phyloP scores from a whole-genome alignment of 176 grass and related monocot species.

The Avena eriantha region DNA sequence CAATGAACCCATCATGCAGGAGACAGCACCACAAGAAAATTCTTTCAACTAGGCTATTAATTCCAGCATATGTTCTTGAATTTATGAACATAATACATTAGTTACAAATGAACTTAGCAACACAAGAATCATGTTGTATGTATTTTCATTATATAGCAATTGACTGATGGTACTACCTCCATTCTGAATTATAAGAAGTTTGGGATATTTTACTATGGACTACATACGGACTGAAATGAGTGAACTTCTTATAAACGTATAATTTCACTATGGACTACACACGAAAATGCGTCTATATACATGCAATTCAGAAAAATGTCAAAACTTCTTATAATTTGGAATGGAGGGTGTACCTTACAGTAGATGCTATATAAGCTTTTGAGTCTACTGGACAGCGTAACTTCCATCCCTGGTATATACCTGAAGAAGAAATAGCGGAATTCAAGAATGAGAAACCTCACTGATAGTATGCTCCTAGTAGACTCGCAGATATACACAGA shows the following conservation, averaged over 20 bases:
- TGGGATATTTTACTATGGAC: too few species aligned
- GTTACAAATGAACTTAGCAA: constrained; percentile 6
- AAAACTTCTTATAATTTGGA: too few species aligned
- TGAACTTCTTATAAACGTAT: too few species aligned
- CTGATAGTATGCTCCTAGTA: not conserved
- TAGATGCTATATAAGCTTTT: constrained; percentile 98
- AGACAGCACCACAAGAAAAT: constrained; percentile 15
- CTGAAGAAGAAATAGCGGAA: constrained; percentile 56
- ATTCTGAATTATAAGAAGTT: too few species aligned
- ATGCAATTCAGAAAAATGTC: too few species aligned
- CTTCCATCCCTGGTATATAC: constrained; percentile 99
- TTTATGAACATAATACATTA: constrained; percentile 30
- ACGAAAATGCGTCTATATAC: too few species aligned
- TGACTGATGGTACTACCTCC: not conserved
- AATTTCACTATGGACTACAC: too few species aligned
- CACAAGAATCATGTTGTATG: constrained; percentile 17
- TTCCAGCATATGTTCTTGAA: not conserved
- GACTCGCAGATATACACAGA: constrained; percentile 7
- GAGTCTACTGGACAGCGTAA: constrained; percentile 85
- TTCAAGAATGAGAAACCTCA: constrained; percentile 36
- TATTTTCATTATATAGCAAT: constrained; percentile 25
- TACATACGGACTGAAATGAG: too few species aligned
- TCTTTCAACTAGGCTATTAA: constrained; percentile 17
- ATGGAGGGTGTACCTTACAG: constrained; percentile 63
- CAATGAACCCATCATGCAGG: not conserved